These are phyloP conservation scores for Truncatella angustata DNA, from an alignment of 2,329 filamentous ascomycete genomes.

Conservation along the genomic window DNA sequence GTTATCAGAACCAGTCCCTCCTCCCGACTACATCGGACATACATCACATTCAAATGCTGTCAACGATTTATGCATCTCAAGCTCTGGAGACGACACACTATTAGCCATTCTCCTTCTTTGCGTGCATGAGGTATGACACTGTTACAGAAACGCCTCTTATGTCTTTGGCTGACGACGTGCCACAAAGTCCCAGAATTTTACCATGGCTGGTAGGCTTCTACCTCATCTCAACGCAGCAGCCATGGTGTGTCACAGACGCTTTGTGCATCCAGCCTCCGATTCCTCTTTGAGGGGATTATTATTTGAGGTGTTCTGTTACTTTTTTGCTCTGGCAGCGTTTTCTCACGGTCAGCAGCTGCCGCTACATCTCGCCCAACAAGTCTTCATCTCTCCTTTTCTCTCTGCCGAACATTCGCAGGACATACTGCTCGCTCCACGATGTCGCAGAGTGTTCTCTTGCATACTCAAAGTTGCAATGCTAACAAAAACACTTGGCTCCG, in stretches of 20 bases:
- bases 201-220: not conserved
- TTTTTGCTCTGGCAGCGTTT: not conserved
- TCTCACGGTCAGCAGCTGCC: not conserved
- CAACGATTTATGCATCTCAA: too few relatives aligned
- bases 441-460: not conserved
- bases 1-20: not conserved
- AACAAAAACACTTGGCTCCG: not conserved
- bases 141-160: not conserved
- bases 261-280: not conserved
- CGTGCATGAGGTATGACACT: not conserved
- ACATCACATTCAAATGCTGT: too few relatives aligned
- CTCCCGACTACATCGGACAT: not conserved
- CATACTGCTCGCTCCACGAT: not conserved
- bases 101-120: not conserved
- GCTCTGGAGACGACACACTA: not conserved
- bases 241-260: not conserved
- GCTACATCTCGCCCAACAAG: not conserved
- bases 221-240: not conserved
- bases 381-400: not conserved
- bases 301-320: not conserved
- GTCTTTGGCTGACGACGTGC: not conserved
- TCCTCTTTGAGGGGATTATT: not conserved
- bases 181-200: not conserved
- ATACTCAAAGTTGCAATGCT: not conserved
- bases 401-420: not conserved